Base-by-base conservation (phyloP, 106 monocot genomes). In the Dendrobium officinale region DNA sequence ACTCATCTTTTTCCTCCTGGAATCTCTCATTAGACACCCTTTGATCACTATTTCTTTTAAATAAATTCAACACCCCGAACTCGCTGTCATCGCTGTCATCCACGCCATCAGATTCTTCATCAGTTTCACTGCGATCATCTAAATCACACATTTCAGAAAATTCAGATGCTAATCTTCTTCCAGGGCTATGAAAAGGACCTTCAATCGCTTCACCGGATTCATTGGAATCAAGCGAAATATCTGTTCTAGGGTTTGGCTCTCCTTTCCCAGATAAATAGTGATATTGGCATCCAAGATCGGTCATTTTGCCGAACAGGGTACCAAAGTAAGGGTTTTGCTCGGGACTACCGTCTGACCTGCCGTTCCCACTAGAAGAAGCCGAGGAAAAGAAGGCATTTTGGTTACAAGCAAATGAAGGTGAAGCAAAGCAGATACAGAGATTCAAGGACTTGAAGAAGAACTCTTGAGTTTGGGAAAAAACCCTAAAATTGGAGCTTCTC, bases 1-100 rank as follows among this genome's bases (percentile, higher is more conserved):
- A 87, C 79, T 90, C 74, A 74, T 74, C 74, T 74, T 74, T 74
- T 48, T 86, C 81, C 33, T 85, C 89, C 29, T 79, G 79, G 37
- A 76, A 64, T 17, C 2, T 10, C 33, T 40, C 22, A 9, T 4
- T 40, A 37, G 78, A 61, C 9, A 56, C 55, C 45, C 40, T 59
- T n/a, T 11, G 1, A 6, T 24, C 40, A 43, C 4, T 18, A 7
- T 42, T 83, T 19, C 24, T 13, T n/a, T 78, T 72, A 44, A 87
- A 87, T 43, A 81, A 44, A 66, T 84, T 80, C 19, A 84, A 40
- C 20, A 81, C 78, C 29, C 37, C 74, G 33, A 87, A 79, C 16
- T 83, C 86, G 15, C 73, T 49, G 2, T 67, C 73, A 0, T 56
- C 77, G 24, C 33, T 44, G 1, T 6, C 74, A 5, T 83, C 83